Conservation (phyloP, 495 filamentous ascomycete genomes). For the Hypoxylon perforatum region DNA sequence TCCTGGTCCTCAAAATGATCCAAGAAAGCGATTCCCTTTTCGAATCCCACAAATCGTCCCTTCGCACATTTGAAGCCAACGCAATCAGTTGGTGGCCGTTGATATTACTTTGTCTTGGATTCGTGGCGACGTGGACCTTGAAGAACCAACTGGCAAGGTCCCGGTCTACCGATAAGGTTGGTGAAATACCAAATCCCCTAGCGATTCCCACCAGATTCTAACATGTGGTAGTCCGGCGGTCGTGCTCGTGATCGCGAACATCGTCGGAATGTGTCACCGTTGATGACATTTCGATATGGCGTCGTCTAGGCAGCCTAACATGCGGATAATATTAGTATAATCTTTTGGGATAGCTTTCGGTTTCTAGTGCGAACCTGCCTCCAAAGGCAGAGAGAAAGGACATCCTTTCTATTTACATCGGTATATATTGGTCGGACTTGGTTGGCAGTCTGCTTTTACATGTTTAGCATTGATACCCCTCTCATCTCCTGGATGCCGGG, state of each 20-base stretch:
- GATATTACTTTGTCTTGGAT: conserved; percentile 25
- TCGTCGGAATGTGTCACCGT: conserved; percentile 1
- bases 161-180: conserved; percentile 5
- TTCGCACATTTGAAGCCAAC: not conserved
- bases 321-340: conserved; percentile 12
- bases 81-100: conserved; percentile 24
- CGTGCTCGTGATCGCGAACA: not conserved
- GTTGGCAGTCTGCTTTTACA: conserved; percentile 8
- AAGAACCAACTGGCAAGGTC: conserved; percentile 15
- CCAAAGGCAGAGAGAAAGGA: not conserved
- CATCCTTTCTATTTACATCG: not conserved
- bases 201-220: not conserved
- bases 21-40: conserved; percentile 19
- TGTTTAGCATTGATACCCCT: conserved; percentile 37
- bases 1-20: conserved; percentile 20
- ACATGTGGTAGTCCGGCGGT: conserved; percentile 5
- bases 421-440: not conserved
- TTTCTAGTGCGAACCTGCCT: not conserved
- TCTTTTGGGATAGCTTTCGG: too few species aligned
- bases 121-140: conserved; percentile 33
- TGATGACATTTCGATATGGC: conserved; percentile 6
- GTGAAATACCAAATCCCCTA: conserved; percentile 2
- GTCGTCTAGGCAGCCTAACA: conserved; percentile 11
- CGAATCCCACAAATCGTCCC: not conserved
- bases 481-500: conserved; percentile 9